These are phyloP conservation scores for Knoxia roxburghii DNA, from an alignment of 257 asterid species.

Conservation along the genomic window DNA sequence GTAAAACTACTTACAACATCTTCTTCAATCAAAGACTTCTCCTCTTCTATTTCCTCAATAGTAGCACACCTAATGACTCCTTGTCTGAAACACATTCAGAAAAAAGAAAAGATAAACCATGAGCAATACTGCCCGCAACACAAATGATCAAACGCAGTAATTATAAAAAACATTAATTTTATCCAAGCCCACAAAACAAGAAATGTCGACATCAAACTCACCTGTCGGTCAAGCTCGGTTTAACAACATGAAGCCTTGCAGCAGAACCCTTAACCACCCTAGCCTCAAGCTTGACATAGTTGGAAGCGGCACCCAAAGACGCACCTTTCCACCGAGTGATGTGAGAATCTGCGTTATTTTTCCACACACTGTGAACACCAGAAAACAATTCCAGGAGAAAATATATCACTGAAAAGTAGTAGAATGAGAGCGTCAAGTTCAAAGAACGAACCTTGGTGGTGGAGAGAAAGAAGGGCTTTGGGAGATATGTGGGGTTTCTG, in stretches of 20 bases:
- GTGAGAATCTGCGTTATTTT: slow-evolving; percentile 37
- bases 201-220: slow-evolving; percentile 20
- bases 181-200: background rate
- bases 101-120: background rate
- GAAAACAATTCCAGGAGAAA: background rate
- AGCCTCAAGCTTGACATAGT: slow-evolving; percentile 49
- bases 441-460: slow-evolving; percentile 22
- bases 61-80: slow-evolving; percentile 73
- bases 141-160: background rate
- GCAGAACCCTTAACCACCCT: slow-evolving; percentile 34
- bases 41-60: slow-evolving; percentile 83
- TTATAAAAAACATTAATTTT: too few relatives aligned
- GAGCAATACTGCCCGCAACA: slow-evolving; percentile 2
- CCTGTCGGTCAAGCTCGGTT: slow-evolving; percentile 40
- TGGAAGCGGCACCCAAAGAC: slow-evolving; percentile 59
- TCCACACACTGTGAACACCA: slow-evolving; percentile 2
- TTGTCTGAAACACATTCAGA: slow-evolving; percentile 34
- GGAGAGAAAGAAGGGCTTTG: slow-evolving; percentile 33
- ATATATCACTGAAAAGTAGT: background rate
- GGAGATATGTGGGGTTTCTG: slow-evolving; percentile 36
- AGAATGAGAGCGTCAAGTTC: background rate
- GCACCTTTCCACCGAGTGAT: slow-evolving; percentile 24
- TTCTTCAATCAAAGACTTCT: slow-evolving; percentile 67
- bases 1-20: slow-evolving; percentile 52
- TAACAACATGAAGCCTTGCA: slow-evolving; percentile 30